Evolutionary conservation across 164 flowering plant genomes (phyloP).

Genomic region (Umbellularia californica): DNA sequence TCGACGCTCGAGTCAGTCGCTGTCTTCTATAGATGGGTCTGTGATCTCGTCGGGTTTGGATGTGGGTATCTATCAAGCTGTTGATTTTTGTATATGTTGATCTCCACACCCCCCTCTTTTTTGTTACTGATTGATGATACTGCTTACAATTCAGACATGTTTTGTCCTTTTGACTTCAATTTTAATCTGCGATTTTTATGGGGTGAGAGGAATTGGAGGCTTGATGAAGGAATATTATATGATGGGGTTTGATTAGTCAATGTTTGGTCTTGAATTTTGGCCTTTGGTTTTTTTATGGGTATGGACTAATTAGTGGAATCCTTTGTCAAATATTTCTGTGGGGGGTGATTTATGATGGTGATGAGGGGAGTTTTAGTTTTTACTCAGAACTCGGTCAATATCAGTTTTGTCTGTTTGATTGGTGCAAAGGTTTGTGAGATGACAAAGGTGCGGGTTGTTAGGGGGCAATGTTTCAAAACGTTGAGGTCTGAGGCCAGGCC

Average conservation of each 20-base stretch:
- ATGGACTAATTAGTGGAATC: no score
- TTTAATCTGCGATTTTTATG: background rate
- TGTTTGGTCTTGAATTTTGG: background rate
- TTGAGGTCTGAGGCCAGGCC: background rate
- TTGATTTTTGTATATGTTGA: background rate
- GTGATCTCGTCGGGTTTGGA: conserved; percentile 15
- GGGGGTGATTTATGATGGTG: no score
- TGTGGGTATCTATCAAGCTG: conserved; percentile 2
- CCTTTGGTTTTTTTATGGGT: background rate
- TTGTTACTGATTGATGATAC: no score
- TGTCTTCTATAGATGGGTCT: conserved; percentile 18
- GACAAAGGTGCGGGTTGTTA: background rate
- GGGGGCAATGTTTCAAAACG: background rate
- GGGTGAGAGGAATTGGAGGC: background rate
- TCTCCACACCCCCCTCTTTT: no score
- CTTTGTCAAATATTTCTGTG: no score
- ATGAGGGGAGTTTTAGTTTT: no score
- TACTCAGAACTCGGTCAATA: no score
- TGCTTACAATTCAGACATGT: background rate
- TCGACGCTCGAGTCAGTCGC: conserved; percentile 11
- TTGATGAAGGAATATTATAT: background rate
- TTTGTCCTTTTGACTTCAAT: background rate
- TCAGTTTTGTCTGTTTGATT: no score
- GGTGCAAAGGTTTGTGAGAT: background rate
- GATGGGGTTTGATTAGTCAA: background rate